Base-by-base conservation (phyloP, 202 grass and related monocot genomes). In the Schoenoplectus triqueter region DNA sequence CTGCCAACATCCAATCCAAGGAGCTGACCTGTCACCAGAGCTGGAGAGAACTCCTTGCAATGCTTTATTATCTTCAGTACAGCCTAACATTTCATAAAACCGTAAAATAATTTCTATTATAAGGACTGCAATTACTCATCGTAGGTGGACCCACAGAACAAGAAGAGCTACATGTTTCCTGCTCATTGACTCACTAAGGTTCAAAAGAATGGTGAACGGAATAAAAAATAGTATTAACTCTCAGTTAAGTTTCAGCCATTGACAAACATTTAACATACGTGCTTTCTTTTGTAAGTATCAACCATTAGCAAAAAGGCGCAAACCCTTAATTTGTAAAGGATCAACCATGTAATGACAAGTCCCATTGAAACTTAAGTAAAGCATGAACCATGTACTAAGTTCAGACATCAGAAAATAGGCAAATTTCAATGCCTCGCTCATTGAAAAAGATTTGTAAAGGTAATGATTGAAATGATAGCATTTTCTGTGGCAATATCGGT, bases 1-100 rank as follows among this genome's bases (percentile, higher is more conserved):
- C 91, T 99, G 4, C 96, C 96, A 82, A 96, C 93, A 86, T 99
- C 93, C 88, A 99, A 87, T 88, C 96, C 96, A 84, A 99, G 96
- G 69, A 99, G 86, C 90, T 99, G 96, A 5, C 96, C 93, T 59
- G 96, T 99, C 56, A 99, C 96, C 21, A 99, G 80, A 83, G 96
- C 90, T 55, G 96, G 96, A 0, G 93, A 90, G 91, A 99, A 96
- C 87, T 96, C 96, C 67, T 96, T 94, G 50, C 96, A 96, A 22
- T 94, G 96, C 64, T 99, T 99, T 87, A 96, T 99, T 80, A 99
- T 96, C 86, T 94, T 99, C 69, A 99, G 62, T 42, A 99, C 89
- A 0, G 93, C 90, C 96, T 99, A 85, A 6, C 22, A 61, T 77
- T 55, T 64, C 64, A 66, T 87, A 66, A 56, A 64, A 41, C 66